These are phyloP conservation scores for Termitomyces titanicus DNA, from an alignment of 768 basidiomycete genomes.

Conservation along the genomic window DNA sequence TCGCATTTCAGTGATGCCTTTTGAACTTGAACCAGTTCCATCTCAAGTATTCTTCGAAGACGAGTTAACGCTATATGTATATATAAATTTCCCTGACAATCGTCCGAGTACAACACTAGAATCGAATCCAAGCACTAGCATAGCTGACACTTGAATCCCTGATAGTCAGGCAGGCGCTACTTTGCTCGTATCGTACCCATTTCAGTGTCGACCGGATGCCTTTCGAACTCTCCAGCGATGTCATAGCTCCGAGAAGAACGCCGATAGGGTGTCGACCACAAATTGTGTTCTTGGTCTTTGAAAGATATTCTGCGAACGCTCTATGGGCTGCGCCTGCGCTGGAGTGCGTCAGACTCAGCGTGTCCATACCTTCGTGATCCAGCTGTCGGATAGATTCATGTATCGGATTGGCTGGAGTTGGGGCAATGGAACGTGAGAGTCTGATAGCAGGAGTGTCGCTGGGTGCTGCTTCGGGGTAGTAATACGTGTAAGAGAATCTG, in stretches of 20 bases:
- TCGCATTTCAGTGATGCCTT: too few relatives aligned
- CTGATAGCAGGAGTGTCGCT: slow-evolving; percentile 41
- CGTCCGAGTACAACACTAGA: slow-evolving; percentile 33
- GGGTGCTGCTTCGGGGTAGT: slow-evolving; percentile 65
- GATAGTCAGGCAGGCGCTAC: slow-evolving; percentile 64
- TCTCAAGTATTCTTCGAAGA: too few relatives aligned
- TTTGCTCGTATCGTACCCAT: slow-evolving; percentile 95
- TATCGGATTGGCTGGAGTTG: slow-evolving; percentile 58
- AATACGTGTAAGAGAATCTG: slow-evolving; percentile 85
- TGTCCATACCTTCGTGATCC: slow-evolving; percentile 83
- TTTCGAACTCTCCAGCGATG: slow-evolving; percentile 46
- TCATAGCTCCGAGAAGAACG: slow-evolving; percentile 78
- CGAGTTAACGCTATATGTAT: too few relatives aligned
- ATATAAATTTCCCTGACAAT: too few relatives aligned
- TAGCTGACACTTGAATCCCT: slow-evolving; percentile 94
- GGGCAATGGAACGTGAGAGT: slow-evolving; percentile 42
- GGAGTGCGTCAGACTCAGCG: slow-evolving; percentile 56
- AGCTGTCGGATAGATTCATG: slow-evolving; percentile 78
- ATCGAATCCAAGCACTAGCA: slow-evolving; percentile 80
- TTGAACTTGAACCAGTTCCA: too few relatives aligned
- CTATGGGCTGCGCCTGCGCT: slow-evolving; percentile 52
- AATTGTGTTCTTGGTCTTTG: slow-evolving; percentile 86
- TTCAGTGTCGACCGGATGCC: slow-evolving; percentile 41
- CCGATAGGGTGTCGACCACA: slow-evolving; percentile 97
- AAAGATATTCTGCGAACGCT: slow-evolving; percentile 64